Evolutionary conservation across 495 filamentous ascomycete genomes (phyloP).

Genomic region (Lasiosphaeria hispida): DNA sequence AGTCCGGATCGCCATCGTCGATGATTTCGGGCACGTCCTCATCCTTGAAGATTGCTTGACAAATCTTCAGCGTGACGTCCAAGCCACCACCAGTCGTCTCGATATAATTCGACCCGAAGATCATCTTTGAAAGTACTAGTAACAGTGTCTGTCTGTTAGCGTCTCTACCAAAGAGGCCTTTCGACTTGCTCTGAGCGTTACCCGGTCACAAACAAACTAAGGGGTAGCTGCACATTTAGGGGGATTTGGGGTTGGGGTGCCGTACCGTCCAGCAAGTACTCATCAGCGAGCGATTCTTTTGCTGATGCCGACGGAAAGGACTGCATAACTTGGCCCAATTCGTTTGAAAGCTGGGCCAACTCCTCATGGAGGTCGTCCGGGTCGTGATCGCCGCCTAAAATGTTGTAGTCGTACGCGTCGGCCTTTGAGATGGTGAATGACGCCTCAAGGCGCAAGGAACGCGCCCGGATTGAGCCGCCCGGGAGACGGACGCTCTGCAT

Average conservation of each 20-base stretch:
- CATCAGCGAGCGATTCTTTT: neutral
- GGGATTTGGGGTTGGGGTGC: too few species aligned
- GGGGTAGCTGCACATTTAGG: too few species aligned
- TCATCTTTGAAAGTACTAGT: neutral
- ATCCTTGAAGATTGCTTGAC: conserved; percentile 14
- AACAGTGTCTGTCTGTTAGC: too few species aligned
- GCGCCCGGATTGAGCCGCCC: too few species aligned
- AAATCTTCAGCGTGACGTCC: conserved; percentile 20
- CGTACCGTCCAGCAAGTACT: neutral
- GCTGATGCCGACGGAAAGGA: neutral
- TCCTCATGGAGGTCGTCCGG: neutral
- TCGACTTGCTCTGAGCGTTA: too few species aligned
- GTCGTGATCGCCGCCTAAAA: neutral
- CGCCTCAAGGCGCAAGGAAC: too few species aligned
- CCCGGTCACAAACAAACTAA: too few species aligned
- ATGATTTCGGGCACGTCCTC: conserved; percentile 5
- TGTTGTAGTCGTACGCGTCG: neutral
- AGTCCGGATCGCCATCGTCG: neutral
- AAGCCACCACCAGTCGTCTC: conserved; percentile 22
- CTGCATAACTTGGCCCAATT: neutral
- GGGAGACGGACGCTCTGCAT: neutral
- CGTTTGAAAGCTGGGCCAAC: neutral
- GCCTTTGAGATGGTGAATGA: neutral
- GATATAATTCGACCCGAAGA: conserved; percentile 30
- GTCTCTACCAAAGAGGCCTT: too few species aligned